phyloP scores from a whole-genome alignment of 305 asterid species.

The Solanum hybrid region DNA sequence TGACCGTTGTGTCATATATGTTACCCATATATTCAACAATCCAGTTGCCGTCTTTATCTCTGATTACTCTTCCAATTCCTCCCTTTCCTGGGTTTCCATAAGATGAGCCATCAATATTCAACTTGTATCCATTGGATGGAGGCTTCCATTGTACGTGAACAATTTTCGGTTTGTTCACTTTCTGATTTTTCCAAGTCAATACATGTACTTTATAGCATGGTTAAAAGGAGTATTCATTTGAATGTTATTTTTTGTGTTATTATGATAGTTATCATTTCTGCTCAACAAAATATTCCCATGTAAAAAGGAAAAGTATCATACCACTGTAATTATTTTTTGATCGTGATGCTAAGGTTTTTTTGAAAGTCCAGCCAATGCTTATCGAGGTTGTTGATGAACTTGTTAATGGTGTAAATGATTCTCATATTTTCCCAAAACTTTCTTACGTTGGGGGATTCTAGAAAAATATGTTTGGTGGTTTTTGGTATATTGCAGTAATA shows the following conservation, averaged over 20 bases:
- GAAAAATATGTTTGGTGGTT: background rate
- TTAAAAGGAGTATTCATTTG: background rate
- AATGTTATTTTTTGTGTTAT: background rate
- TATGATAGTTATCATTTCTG: background rate
- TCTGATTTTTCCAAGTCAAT: background rate
- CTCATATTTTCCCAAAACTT: background rate
- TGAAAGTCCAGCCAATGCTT: background rate
- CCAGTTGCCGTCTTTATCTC: background rate
- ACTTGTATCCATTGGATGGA: background rate
- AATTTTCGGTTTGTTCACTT: too few species aligned
- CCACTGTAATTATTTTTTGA: background rate
- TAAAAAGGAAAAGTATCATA: background rate
- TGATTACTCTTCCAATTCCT: background rate
- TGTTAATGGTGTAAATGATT: background rate
- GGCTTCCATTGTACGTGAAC: background rate
- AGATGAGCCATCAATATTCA: background rate
- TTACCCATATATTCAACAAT: background rate
- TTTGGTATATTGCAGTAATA: too few species aligned
- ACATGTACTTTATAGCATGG: background rate
- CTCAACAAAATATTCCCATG: background rate
- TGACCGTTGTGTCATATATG: background rate
- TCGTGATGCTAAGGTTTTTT: background rate
- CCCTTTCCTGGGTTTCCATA: background rate
- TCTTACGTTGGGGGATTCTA: background rate
- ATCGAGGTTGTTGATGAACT: background rate